phyloP scores from a whole-genome alignment of 116 monocot genomes.

The Posidonia oceanica region DNA sequence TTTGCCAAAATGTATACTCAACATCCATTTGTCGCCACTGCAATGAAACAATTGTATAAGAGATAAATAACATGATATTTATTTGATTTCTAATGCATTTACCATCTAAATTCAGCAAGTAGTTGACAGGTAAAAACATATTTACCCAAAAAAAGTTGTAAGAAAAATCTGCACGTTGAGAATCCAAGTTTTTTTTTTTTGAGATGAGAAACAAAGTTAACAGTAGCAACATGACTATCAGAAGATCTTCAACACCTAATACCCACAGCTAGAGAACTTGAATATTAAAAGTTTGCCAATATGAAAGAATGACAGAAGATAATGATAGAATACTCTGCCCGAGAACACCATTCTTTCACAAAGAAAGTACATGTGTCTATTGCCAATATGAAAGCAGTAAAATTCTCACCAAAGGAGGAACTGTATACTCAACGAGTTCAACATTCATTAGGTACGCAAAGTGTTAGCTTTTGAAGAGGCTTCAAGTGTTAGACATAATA shows the following conservation, averaged over 20 bases:
- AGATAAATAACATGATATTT: neutral
- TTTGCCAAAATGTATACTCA: constrained; percentile 98
- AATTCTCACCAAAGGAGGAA: no score
- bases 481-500: no score
- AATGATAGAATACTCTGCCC: no score
- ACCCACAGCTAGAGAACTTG: neutral
- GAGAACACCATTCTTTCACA: no score
- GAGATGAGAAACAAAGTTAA: no score
- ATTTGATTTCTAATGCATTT: neutral
- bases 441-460: no score
- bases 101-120: neutral
- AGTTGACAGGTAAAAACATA: neutral
- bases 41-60: constrained; percentile 12
- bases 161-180: neutral
- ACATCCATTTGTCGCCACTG: constrained; percentile 99
- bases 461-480: no score
- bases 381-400: no score
- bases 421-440: no score
- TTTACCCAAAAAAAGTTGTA: neutral
- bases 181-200: no score
- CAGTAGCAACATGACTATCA: no score
- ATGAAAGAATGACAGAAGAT: neutral
- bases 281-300: neutral
- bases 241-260: neutral
- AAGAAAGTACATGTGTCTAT: no score